Percentiles rank a stretch among this genome's conserved stretches.
phyloP scores from a whole-genome alignment of 2,329 filamentous ascomycete genomes.

The Pseudogymnoascus sp. region DNA sequence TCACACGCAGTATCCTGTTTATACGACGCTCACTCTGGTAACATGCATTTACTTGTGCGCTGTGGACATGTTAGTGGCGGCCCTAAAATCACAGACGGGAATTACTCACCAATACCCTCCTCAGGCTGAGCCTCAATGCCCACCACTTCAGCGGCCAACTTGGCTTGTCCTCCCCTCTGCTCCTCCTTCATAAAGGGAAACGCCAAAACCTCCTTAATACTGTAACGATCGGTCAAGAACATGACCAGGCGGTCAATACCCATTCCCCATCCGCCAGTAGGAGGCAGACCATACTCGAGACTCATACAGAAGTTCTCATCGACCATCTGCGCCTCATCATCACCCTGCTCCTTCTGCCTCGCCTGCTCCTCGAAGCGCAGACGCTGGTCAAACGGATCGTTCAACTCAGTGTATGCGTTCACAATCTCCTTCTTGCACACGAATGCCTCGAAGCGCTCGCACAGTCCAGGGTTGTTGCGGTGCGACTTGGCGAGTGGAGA shows the following conservation, averaged over 20 bases:
- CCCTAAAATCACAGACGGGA: not conserved
- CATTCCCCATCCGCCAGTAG: slow-evolving; percentile 94
- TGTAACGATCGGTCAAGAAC: slow-evolving; percentile 94
- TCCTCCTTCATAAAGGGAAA: slow-evolving; percentile 99
- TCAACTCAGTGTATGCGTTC: slow-evolving; percentile 94
- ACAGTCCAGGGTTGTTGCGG: slow-evolving; percentile 70
- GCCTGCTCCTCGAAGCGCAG: slow-evolving; percentile 92
- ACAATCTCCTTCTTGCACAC: slow-evolving; percentile 96
- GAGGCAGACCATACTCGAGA: slow-evolving; percentile 83
- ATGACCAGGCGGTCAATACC: slow-evolving; percentile 90
- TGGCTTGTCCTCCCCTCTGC: slow-evolving; percentile 39
- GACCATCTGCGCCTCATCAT: slow-evolving; percentile 91
- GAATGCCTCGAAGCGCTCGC: slow-evolving; percentile 95
- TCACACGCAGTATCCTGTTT: not conserved
- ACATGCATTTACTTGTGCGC: slow-evolving; percentile 13
- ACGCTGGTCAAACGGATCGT: slow-evolving; percentile 91
- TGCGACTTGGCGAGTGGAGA: slow-evolving; percentile 95
- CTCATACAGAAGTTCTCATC: slow-evolving; percentile 92
- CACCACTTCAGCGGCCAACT: slow-evolving; percentile 52
- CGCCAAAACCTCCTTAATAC: slow-evolving; percentile 88
- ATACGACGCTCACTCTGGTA: slow-evolving; percentile 6
- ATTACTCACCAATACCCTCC: slow-evolving; percentile 41
- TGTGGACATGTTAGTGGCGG: not conserved
- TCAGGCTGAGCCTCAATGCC: slow-evolving; percentile 49
- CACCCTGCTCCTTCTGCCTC: slow-evolving; percentile 88